These are phyloP conservation scores for Epichloe typhina DNA, from an alignment of 2,329 filamentous ascomycete species.

Conservation along the genomic window DNA sequence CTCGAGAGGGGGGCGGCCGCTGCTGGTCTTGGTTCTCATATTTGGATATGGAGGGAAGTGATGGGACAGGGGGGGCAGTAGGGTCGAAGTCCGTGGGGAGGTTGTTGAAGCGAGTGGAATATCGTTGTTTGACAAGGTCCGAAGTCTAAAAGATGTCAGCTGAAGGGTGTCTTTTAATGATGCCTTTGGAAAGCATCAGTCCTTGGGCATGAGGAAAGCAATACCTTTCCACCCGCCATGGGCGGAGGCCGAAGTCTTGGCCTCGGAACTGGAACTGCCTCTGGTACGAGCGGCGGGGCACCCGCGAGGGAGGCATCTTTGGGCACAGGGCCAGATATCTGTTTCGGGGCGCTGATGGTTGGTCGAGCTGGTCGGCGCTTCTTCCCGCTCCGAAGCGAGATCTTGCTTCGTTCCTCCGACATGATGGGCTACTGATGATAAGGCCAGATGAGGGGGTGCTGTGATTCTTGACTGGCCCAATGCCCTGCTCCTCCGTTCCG, in stretches of 20 bases:
- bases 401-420: slow-evolving; percentile 49
- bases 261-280: slow-evolving; percentile 21
- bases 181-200: not conserved
- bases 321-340: slow-evolving; percentile 48
- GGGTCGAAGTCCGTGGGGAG: slow-evolving; percentile 55
- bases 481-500: not conserved
- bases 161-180: not conserved
- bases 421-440: slow-evolving; percentile 23
- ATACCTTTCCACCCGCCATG: slow-evolving; percentile 41
- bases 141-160: slow-evolving; percentile 36
- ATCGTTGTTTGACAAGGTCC: slow-evolving; percentile 86
- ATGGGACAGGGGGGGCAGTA: slow-evolving; percentile 61
- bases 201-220: slow-evolving; percentile 1
- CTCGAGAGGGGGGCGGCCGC: slow-evolving; percentile 43
- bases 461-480: not conserved
- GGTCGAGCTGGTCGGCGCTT: slow-evolving; percentile 39
- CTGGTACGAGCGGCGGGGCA: slow-evolving; percentile 11
- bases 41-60: slow-evolving; percentile 45
- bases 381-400: slow-evolving; percentile 47
- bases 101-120: slow-evolving; percentile 84
- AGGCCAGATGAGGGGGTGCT: not conserved
- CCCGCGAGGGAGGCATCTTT: slow-evolving; percentile 30
- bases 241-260: slow-evolving; percentile 35
- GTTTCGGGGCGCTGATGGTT: slow-evolving; percentile 46
- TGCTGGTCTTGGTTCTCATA: slow-evolving; percentile 39